Evolutionary conservation across 2,329 filamentous ascomycete genomes (phyloP), one percentile per base, ranked within the genome.

Genomic region (Coniochaeta hoffmannii): DNA sequence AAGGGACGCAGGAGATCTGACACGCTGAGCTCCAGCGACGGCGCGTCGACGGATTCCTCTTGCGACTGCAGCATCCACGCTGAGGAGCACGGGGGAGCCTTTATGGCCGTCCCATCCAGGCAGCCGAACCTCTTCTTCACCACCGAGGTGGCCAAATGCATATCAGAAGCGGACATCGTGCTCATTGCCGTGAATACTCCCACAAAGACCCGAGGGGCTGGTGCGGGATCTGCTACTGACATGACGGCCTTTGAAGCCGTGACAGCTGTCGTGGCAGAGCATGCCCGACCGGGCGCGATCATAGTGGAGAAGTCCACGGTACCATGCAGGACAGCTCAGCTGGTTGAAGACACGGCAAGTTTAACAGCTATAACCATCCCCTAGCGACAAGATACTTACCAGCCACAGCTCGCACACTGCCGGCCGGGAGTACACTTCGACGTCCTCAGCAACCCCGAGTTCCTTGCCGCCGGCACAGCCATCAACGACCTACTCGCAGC

Each of bases 221-320:
- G 88, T 50, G 83, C 85, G 5, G 88, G 87, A 11, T 80, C 78
- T 60, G 88, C 88, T 0, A 87, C 87, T 15, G 87, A 92, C 62
- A 82, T 92, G 73, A 82, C 82, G 1, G 82, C 83, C 11, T 81
- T 92, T 26, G 88, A 92, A 67, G 82, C 82, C 17, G 88, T 87
- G 6, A 83, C 83, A 1, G 77, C 79, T 53, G 81, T 82, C 55
- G 85, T 92, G 32, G 88, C 87, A 10, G 74, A 81, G 60, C 76
- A 85, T 58, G 86, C 88, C 3, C 82, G 79, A 30, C 74, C 78
- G 17, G 85, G 85, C 50, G 82, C 86, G 55, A 88, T 92, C 55
- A 82, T 93, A 53, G 88, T 92, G 19, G 88, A 92, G 73, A 93
- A 92, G 74, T 88, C 83, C 55, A 93, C 89, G 0, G 89, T 92